Conservation (phyloP, 371 early-diverging fungal genomes). For the Cladochytrium tenue region DNA sequence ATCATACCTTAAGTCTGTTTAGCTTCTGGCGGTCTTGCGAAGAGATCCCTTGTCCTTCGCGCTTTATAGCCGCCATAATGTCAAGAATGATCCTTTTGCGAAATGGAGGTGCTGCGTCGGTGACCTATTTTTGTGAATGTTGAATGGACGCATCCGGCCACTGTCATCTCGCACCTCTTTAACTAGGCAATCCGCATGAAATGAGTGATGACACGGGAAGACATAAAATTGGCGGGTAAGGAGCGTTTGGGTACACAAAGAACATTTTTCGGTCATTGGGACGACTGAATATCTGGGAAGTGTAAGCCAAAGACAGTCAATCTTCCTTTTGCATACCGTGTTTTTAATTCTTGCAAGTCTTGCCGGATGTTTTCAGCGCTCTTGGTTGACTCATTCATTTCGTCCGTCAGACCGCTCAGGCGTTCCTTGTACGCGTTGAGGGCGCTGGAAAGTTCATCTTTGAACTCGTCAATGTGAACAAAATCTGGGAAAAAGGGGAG, state of each 20-base stretch:
- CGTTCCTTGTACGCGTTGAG: constrained; percentile 82
- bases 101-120: no score
- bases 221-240: constrained; percentile 85
- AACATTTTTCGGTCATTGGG: constrained; percentile 77
- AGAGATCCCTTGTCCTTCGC: not conserved
- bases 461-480: constrained; percentile 91
- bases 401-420: constrained; percentile 74
- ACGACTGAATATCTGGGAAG: constrained; percentile 71
- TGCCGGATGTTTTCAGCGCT: constrained; percentile 81
- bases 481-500: constrained; percentile 94
- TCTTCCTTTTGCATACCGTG: constrained; percentile 47
- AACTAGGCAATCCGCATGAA: constrained; percentile 87
- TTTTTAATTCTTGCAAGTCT: constrained; percentile 76
- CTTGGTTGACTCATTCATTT: constrained; percentile 88
- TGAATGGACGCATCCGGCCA: no score
- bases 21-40: no score
- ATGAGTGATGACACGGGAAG: constrained; percentile 93
- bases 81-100: no score
- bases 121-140: no score
- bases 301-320: not conserved
- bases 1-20: no score
- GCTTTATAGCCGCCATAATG: not conserved
- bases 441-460: constrained; percentile 82
- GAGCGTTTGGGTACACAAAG: constrained; percentile 72
- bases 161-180: constrained; percentile 58